phyloP scores from a whole-genome alignment of 345 rosid species.

The Syzygium jambos region DNA sequence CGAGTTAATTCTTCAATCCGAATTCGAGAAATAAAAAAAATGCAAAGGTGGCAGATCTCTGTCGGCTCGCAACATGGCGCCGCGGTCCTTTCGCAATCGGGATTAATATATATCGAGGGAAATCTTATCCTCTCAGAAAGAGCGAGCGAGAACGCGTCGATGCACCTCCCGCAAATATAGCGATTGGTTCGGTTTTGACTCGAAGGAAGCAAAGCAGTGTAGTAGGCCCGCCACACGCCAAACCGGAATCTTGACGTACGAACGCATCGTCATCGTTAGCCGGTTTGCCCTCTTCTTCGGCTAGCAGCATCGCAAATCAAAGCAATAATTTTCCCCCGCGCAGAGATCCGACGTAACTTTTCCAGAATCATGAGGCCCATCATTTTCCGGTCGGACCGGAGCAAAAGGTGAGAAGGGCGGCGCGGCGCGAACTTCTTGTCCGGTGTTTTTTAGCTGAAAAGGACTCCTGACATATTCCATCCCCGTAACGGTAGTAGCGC shows the following conservation, averaged over 20 bases:
- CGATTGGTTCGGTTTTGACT: background rate
- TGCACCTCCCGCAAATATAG: background rate
- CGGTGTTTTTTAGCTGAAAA: background rate
- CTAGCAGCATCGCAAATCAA: background rate
- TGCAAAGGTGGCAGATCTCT: background rate
- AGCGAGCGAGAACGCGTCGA: background rate
- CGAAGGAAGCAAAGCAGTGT: fast-evolving
- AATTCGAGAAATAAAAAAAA: background rate
- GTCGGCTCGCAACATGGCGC: background rate
- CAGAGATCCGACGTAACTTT: background rate
- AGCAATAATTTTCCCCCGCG: background rate
- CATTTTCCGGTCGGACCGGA: background rate
- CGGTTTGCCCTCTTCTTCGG: fast-evolving
- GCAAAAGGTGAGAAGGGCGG: background rate
- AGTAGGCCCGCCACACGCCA: fast-evolving
- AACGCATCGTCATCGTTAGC: too few relatives aligned
- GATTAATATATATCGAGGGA: background rate
- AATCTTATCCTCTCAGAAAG: background rate
- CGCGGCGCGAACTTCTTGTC: background rate
- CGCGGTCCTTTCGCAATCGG: background rate
- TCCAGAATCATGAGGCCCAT: background rate
- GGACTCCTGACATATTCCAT: background rate
- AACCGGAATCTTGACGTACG: too few relatives aligned
- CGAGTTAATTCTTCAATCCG: background rate
- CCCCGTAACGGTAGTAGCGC: background rate